These are phyloP conservation scores for Lichtheimia corymbifera DNA, from an alignment of 371 early-diverging fungal species.

Conservation along the genomic window DNA sequence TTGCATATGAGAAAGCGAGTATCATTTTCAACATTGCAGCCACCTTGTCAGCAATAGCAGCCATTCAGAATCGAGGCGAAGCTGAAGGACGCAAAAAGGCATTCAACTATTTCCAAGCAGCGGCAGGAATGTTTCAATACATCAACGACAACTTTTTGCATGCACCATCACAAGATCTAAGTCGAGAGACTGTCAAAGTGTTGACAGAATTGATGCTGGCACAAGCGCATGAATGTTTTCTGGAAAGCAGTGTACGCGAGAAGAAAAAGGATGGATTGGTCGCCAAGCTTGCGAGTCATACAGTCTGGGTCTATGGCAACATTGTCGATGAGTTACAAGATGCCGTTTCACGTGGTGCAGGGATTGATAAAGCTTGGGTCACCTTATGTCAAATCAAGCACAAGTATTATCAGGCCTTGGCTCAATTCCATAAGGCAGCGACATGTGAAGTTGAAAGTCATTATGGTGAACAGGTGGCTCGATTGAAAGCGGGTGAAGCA, in stretches of 20 bases:
- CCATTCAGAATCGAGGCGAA: constrained; percentile 74
- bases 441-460: constrained; percentile 75
- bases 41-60: constrained; percentile 71
- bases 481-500: constrained; percentile 76
- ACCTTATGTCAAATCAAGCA: constrained; percentile 78
- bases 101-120: constrained; percentile 88
- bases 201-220: constrained; percentile 86
- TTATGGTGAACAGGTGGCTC: constrained; percentile 86
- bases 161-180: constrained; percentile 91
- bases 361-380: constrained; percentile 70
- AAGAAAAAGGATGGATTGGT: constrained; percentile 83
- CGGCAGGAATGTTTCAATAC: constrained; percentile 90
- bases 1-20: constrained; percentile 96
- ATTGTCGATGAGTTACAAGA: constrained; percentile 69
- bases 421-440: constrained; percentile 81
- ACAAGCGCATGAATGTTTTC: constrained; percentile 93
- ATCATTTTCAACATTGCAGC: constrained; percentile 93
- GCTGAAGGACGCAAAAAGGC: constrained; percentile 76
- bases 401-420: constrained; percentile 81
- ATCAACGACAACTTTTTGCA: constrained; percentile 97
- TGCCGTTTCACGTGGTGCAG: constrained; percentile 49
- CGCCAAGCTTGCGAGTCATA: constrained; percentile 89
- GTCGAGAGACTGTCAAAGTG: constrained; percentile 84
- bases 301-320: constrained; percentile 74
- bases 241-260: constrained; percentile 83